Evolutionary conservation across 176 grass and related monocot species (phyloP).

Genomic region (Pharus latifolius): DNA sequence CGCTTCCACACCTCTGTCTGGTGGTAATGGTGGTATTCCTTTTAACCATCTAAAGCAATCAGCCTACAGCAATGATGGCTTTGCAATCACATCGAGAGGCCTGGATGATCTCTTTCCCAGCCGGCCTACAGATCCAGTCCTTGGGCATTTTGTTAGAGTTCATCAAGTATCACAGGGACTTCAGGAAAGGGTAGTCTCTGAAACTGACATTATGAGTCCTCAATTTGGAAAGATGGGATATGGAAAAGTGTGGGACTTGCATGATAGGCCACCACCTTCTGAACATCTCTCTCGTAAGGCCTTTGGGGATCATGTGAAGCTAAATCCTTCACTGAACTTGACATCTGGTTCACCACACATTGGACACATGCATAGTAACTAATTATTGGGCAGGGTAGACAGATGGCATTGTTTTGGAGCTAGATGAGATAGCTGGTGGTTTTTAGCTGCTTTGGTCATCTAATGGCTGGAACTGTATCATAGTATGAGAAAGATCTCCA

Average conservation of each 20-base stretch:
- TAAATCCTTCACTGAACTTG: constrained; percentile 63
- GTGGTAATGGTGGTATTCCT: constrained; percentile 67
- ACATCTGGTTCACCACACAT: constrained; percentile 34
- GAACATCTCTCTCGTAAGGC: constrained; percentile 41
- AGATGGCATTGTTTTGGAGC: constrained; percentile 20
- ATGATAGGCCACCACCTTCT: constrained; percentile 56
- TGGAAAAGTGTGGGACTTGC: constrained; percentile 69
- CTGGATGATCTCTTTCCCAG: constrained; percentile 22
- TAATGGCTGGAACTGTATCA: constrained; percentile 33
- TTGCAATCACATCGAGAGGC: constrained; percentile 29
- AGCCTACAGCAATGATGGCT: constrained; percentile 59
- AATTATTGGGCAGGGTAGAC: constrained; percentile 18
- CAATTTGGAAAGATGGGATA: constrained; percentile 65
- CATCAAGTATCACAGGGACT: constrained; percentile 57
- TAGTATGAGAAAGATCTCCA: constrained; percentile 31
- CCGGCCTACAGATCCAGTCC: constrained; percentile 5
- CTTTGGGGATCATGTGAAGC: constrained; percentile 43
- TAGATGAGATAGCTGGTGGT: constrained; percentile 10
- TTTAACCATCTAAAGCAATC: constrained; percentile 65
- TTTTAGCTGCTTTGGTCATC: constrained; percentile 31
- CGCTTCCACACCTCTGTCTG: constrained; percentile 75
- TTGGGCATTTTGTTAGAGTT: constrained; percentile 27
- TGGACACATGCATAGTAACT: constrained; percentile 31
- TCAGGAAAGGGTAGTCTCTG: constrained; percentile 56
- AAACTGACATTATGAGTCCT: constrained; percentile 69